phyloP scores from a whole-genome alignment of 2,329 filamentous ascomycete genomes.

The Aspergillus arachidicola region DNA sequence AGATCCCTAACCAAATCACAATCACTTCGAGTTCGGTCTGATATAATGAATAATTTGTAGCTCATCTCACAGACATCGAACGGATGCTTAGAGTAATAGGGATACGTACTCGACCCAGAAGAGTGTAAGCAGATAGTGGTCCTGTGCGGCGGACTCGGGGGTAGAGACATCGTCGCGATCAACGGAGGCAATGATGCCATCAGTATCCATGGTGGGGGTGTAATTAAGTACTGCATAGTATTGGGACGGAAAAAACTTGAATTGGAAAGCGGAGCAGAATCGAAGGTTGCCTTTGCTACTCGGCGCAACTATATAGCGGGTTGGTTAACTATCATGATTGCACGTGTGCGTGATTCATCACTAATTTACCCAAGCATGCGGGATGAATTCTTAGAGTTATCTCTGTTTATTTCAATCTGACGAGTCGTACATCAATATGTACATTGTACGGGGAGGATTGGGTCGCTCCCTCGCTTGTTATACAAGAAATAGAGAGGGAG shows the following conservation, averaged over 20 bases:
- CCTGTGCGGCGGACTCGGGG: constrained; percentile 51
- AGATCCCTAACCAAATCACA: no score
- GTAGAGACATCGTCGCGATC: constrained; percentile 58
- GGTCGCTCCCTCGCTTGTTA: constrained; percentile 25
- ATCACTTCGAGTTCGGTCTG: no score
- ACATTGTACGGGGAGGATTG: constrained; percentile 30
- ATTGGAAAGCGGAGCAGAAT: constrained; percentile 23
- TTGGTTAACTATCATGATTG: neutral
- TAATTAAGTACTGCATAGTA: neutral
- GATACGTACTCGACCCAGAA: constrained; percentile 69
- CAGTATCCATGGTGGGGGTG: constrained; percentile 66
- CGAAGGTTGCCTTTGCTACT: constrained; percentile 1
- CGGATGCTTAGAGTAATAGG: no score
- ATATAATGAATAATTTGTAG: no score
- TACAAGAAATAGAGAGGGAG: constrained; percentile 31
- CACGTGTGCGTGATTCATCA: neutral
- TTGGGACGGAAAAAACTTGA: constrained; percentile 5
- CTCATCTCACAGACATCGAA: no score
- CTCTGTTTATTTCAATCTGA: constrained; percentile 26
- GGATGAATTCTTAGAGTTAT: neutral
- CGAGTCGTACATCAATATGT: constrained; percentile 29
- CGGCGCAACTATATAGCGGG: neutral
- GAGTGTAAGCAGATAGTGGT: constrained; percentile 86
- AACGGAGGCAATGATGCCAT: constrained; percentile 76
- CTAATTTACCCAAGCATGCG: neutral